A percentile compares a stretch with the other conserved stretches of the same genome.
phyloP scores from a whole-genome alignment of 2,329 filamentous ascomycete genomes.

The Alternaria sp. region DNA sequence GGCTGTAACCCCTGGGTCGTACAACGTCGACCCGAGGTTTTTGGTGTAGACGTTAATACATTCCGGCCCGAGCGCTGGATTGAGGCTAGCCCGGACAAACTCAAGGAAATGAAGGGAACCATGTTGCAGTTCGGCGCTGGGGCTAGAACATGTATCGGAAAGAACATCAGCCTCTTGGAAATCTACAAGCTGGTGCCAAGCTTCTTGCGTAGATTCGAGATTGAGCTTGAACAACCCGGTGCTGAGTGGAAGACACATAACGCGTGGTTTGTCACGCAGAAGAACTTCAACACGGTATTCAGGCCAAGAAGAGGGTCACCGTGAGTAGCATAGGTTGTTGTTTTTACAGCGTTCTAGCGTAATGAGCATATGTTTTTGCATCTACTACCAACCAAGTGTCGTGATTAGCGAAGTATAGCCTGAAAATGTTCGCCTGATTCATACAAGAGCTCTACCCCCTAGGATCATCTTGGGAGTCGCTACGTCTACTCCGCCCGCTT shows the following conservation, averaged over 20 bases:
- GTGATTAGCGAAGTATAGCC: not conserved
- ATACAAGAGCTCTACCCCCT: not conserved
- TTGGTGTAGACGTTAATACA: conserved; percentile 70
- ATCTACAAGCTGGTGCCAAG: conserved; percentile 62
- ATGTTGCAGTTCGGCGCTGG: conserved; percentile 80
- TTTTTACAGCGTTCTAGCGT: conserved; percentile 14
- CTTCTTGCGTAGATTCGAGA: conserved; percentile 71
- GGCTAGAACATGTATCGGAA: conserved; percentile 72
- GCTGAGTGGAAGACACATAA: conserved; percentile 60
- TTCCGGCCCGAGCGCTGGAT: conserved; percentile 76
- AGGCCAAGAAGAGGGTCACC: conserved; percentile 34
- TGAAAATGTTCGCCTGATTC: no score
- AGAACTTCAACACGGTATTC: conserved; percentile 57
- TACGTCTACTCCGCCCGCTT: conserved; percentile 21
- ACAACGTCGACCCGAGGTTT: conserved; percentile 73
- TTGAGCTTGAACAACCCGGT: conserved; percentile 52
- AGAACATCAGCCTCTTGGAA: conserved; percentile 60
- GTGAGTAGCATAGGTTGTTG: not conserved
- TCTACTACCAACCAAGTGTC: not conserved
- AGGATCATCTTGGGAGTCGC: not conserved
- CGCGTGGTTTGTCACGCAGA: conserved; percentile 63
- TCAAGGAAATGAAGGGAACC: conserved; percentile 73
- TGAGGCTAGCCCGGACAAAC: conserved; percentile 62
- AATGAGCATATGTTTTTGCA: not conserved
- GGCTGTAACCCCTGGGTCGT: conserved; percentile 80